A percentile compares a stretch with the other conserved stretches of the same genome.
Conservation (phyloP, 2,329 filamentous ascomycete species). For the Chaetomiaceae sp. region DNA sequence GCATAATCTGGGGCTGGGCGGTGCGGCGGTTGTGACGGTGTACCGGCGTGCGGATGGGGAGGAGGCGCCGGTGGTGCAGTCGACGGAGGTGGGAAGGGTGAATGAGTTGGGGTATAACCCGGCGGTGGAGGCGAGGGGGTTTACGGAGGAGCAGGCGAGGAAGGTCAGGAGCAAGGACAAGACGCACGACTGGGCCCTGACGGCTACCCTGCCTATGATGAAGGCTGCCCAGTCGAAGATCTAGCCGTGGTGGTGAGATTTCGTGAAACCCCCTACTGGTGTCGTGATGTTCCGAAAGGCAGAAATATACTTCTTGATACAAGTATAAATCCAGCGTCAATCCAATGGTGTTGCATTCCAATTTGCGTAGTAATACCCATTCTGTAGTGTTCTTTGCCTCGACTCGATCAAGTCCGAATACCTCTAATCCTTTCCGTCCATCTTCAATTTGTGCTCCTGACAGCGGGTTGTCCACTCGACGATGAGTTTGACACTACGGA, state of each 20-base stretch:
- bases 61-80: constrained; percentile 53
- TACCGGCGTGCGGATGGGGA: constrained; percentile 78
- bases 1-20: constrained; percentile 89
- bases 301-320: too few species aligned
- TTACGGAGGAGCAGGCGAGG: constrained; percentile 68
- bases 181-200: constrained; percentile 67
- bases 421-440: too few species aligned
- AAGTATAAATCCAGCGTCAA: too few species aligned
- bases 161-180: constrained; percentile 63
- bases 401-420: too few species aligned
- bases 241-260: constrained; percentile 12
- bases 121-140: constrained; percentile 80
- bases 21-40: constrained; percentile 83
- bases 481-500: too few species aligned
- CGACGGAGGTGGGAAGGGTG: constrained; percentile 56
- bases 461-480: too few species aligned
- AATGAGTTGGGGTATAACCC: constrained; percentile 85
- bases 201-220: constrained; percentile 52
- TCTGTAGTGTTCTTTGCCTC: too few species aligned
- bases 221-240: constrained; percentile 57
- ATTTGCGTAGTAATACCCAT: too few species aligned
- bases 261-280: too few species aligned
- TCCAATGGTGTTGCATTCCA: too few species aligned
- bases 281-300: too few species aligned
- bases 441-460: too few species aligned